Evolutionary conservation across 2,329 filamentous ascomycete genomes (phyloP).

Genomic region (Colletotrichum plurivorum): DNA sequence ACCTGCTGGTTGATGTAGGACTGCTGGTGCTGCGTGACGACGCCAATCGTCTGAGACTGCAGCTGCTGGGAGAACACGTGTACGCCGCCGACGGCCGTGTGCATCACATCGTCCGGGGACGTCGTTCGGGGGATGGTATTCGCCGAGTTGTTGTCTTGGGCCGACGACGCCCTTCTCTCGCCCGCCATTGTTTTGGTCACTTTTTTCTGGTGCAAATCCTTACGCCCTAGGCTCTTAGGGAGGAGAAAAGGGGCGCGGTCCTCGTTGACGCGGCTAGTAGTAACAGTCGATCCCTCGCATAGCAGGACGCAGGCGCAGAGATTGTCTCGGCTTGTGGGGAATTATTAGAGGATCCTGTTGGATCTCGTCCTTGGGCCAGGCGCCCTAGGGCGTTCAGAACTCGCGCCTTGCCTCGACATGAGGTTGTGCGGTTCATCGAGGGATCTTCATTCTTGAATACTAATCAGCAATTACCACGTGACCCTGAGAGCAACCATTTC

Average conservation of each 20-base stretch:
- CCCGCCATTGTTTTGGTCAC: not conserved
- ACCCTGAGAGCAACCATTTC: no score
- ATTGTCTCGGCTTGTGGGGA: not conserved
- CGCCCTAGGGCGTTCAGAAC: constrained; percentile 11
- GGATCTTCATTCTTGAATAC: no score
- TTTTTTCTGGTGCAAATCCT: not conserved
- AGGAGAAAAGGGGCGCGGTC: not conserved
- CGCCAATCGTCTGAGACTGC: not conserved
- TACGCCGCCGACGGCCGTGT: not conserved
- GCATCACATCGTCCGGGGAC: not conserved
- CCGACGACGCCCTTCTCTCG: not conserved
- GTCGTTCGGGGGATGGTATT: not conserved
- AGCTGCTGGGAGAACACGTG: not conserved
- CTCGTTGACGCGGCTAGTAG: not conserved
- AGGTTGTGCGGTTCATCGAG: no score
- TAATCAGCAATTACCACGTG: no score
- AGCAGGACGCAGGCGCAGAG: not conserved
- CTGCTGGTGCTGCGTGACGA: not conserved
- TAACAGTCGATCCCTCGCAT: not conserved
- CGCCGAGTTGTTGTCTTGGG: not conserved
- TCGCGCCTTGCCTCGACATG: no score
- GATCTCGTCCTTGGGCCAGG: not conserved
- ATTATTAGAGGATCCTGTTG: not conserved
- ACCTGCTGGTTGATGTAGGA: constrained; percentile 7
- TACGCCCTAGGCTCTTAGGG: not conserved